Conservation (phyloP, 148 eudicot species). For the Salicornia ramosissima region DNA sequence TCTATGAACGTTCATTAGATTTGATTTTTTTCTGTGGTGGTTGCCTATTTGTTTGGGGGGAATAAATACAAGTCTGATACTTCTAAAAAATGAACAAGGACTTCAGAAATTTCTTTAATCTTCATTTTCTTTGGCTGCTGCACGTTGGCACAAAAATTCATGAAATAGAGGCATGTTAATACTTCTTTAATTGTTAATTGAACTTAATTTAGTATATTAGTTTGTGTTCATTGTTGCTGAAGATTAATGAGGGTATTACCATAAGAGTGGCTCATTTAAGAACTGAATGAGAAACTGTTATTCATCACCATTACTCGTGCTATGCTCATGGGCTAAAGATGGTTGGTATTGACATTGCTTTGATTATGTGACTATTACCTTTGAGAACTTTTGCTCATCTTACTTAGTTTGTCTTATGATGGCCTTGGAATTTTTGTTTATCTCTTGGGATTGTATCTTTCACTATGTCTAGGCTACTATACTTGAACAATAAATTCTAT, state of each 20-base stretch:
- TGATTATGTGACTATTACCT: neutral
- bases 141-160: neutral
- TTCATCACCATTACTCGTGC: neutral
- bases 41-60: neutral
- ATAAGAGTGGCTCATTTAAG: neutral
- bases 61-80: too few species aligned
- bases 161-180: neutral
- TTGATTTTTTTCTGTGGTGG: neutral
- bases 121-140: neutral
- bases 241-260: neutral
- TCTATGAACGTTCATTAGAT: neutral
- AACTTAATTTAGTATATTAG: neutral
- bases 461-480: neutral
- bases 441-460: neutral
- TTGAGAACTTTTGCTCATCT: neutral
- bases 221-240: neutral
- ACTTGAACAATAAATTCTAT: too few species aligned
- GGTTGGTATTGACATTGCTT: neutral
- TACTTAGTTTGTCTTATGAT: neutral
- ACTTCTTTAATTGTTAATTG: neutral
- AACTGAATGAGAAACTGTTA: neutral
- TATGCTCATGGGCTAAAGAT: neutral
- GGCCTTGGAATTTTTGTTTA: neutral
- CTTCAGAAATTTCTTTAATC: neutral
- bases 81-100: too few species aligned